Evolutionary conservation across 257 asterid genomes (phyloP).

Genomic region (Parsonsia alboflavescens): DNA sequence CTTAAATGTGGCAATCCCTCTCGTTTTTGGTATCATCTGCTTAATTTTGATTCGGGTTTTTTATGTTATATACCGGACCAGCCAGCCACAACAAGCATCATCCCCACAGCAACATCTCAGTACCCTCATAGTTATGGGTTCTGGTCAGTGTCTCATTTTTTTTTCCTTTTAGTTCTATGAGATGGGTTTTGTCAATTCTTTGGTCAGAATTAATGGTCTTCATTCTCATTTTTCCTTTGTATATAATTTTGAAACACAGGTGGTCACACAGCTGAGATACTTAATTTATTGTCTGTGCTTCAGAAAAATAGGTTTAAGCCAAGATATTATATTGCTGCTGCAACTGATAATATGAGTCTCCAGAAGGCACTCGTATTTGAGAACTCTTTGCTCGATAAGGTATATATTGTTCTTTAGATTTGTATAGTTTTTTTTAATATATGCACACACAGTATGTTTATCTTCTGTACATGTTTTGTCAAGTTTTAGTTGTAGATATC

Average conservation of each 20-base stretch:
- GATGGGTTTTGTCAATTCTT: neutral
- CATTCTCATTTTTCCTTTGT: neutral
- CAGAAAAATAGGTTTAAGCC: conserved; percentile 64
- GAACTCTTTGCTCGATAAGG: conserved; percentile 57
- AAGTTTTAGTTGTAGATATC: too few relatives aligned
- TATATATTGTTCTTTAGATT: conserved; percentile 5
- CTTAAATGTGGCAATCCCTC: conserved; percentile 18
- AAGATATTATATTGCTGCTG: conserved; percentile 82
- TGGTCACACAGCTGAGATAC: conserved; percentile 97
- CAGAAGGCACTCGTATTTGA: conserved; percentile 80
- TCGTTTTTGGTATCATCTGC: conserved; percentile 36
- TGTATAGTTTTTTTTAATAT: neutral
- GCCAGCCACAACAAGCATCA: conserved; percentile 29
- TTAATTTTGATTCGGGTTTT: conserved; percentile 42
- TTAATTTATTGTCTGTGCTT: conserved; percentile 61
- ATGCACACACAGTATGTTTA: neutral
- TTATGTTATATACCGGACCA: conserved; percentile 39
- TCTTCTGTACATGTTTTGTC: neutral
- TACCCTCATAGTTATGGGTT: conserved; percentile 70
- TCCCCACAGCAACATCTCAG: conserved; percentile 41
- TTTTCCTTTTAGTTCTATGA: neutral
- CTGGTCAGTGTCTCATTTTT: conserved; percentile 41
- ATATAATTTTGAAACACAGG: conserved; percentile 38
- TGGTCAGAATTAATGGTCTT: neutral
- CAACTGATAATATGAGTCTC: conserved; percentile 94